Conservation (phyloP, 306 rosid species). For the Cicer bijugum region DNA sequence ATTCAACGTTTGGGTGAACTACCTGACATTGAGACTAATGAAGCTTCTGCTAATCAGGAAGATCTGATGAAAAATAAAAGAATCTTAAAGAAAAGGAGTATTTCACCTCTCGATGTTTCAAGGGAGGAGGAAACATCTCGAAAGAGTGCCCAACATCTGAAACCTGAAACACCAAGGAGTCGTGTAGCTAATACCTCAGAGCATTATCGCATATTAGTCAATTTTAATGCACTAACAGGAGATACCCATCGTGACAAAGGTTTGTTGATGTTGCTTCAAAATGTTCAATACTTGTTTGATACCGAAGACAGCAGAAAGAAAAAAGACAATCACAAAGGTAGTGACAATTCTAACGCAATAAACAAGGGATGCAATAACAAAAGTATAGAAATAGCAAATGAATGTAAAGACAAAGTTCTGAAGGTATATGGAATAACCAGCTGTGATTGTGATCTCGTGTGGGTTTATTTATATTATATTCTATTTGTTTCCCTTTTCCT, state of each 20-base stretch:
- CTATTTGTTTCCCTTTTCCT: conserved; percentile 29
- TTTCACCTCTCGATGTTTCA: conserved; percentile 79
- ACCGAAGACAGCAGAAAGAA: conserved; percentile 46
- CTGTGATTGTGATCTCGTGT: conserved; percentile 30
- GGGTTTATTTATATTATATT: conserved; percentile 30
- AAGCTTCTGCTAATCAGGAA: conserved; percentile 63
- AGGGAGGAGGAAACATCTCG: conserved; percentile 67
- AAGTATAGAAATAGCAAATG: conserved; percentile 47
- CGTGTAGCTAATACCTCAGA: conserved; percentile 60
- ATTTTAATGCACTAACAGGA: conserved; percentile 65
- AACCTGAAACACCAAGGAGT: conserved; percentile 80
- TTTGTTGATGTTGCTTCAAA: conserved; percentile 75
- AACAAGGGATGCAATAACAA: conserved; percentile 51
- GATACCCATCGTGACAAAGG: conserved; percentile 79
- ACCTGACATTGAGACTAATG: conserved; percentile 77
- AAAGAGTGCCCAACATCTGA: conserved; percentile 62
- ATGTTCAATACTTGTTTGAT: conserved; percentile 60
- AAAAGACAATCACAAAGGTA: conserved; percentile 62
- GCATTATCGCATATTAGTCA: conserved; percentile 58
- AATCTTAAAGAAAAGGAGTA: conserved; percentile 63
- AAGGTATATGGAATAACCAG: conserved; percentile 57
- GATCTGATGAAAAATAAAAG: conserved; percentile 70
- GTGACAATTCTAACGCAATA: conserved; percentile 51
- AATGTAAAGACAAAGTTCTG: conserved; percentile 52
- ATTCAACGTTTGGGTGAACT: conserved; percentile 72